Base-by-base conservation (phyloP, 306 rosid species). In the Mucuna pruriens region DNA sequence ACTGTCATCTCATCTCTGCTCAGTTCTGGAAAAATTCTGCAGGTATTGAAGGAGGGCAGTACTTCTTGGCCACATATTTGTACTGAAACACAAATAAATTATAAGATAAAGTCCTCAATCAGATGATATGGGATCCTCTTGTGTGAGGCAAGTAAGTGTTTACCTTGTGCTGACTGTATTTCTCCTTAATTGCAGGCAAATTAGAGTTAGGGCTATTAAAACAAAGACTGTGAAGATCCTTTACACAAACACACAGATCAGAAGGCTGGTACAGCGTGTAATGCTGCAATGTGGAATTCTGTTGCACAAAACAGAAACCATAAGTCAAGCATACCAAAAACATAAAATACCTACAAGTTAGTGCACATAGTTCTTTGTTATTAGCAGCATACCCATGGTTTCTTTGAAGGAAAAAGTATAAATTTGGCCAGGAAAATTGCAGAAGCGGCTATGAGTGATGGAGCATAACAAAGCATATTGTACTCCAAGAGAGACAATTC, bases 401-500 rank as follows among this genome's bases (percentile, higher is more conserved):
- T n/a, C n/a, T n/a, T n/a, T n/a, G n/a, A n/a, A n/a, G n/a, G n/a
- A n/a, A n/a, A n/a, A n/a, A n/a, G n/a, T n/a, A n/a, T n/a, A n/a
- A n/a, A n/a, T n/a, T n/a, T n/a, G n/a, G n/a, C n/a, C 78, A 94
- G 78, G 92, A 94, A 94, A 68, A 94, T 91, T 2, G 97, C 91
- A 9, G 98, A 90, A 31, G 97, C 97, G 19, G 98, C 98, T 13
- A 90, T 52, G 1, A 90, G 86, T 23, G 98, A 92, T 1, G 98
- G 98, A 25, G 97, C 88, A 83, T 91, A 84, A 72, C 86, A 67
- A 9, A 94, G 97, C 97, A 94, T 94, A 29, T 39, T 86, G 83
- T 92, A 94, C 73, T 94, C 98, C 85, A 94, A 66, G 67, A 94
- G n/a, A n/a, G n/a, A n/a, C n/a, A n/a, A n/a, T n/a, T n/a, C n/a